Conservation (phyloP, 805 yeast species). For the Pichia kluyveri region DNA sequence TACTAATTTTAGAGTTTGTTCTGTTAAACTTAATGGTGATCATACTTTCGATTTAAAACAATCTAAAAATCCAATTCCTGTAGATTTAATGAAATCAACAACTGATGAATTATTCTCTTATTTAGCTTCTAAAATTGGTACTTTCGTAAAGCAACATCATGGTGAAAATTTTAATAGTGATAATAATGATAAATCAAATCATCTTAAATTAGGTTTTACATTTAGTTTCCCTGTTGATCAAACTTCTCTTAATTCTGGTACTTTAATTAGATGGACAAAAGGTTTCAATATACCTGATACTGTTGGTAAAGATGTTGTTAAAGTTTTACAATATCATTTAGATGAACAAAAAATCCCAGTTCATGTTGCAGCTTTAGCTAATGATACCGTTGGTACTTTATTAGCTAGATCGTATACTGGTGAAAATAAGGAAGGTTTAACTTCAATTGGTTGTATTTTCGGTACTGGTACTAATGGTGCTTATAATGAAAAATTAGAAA, state of each 20-base stretch:
- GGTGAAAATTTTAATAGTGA: slow-evolving; percentile 18
- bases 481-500: slow-evolving; percentile 67
- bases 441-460: slow-evolving; percentile 82
- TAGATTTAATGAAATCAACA: slow-evolving; percentile 60
- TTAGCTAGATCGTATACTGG: slow-evolving; percentile 78
- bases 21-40: slow-evolving; percentile 67
- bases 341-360: slow-evolving; percentile 55
- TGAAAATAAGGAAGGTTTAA: slow-evolving; percentile 55
- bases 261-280: slow-evolving; percentile 90
- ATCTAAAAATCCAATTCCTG: slow-evolving; percentile 70
- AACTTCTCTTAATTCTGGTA: slow-evolving; percentile 69
- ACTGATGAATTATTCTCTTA: slow-evolving; percentile 63
- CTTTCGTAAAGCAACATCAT: slow-evolving; percentile 63
- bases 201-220: slow-evolving; percentile 79
- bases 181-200: slow-evolving; percentile 4
- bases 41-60: slow-evolving; percentile 75
- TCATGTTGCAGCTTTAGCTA: slow-evolving; percentile 77
- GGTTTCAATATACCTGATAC: slow-evolving; percentile 85
- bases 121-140: slow-evolving; percentile 60
- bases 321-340: slow-evolving; percentile 59
- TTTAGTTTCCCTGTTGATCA: slow-evolving; percentile 91
- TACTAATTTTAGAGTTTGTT: slow-evolving; percentile 91
- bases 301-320: slow-evolving; percentile 77
- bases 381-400: slow-evolving; percentile 93
- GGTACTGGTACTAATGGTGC: slow-evolving; percentile 99